These are phyloP conservation scores for Lathyrus tuberosus DNA, from an alignment of 306 rosid species.

Conservation along the genomic window DNA sequence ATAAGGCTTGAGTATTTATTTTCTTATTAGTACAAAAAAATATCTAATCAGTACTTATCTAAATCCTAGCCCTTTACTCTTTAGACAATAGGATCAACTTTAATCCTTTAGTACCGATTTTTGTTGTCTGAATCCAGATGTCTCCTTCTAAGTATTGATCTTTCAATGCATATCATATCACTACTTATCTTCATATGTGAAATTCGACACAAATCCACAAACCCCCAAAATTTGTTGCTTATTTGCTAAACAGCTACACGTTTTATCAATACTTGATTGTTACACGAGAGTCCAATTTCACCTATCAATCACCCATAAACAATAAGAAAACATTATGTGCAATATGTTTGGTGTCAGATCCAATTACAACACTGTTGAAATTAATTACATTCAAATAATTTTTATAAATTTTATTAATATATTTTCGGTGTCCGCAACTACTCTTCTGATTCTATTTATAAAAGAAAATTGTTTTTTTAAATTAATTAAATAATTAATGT, in stretches of 20 bases:
- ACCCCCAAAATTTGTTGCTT: background rate
- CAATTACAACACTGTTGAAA: no score
- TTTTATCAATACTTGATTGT: background rate
- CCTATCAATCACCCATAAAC: conserved; percentile 40
- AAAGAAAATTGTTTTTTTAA: no score
- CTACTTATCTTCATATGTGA: conserved; percentile 27
- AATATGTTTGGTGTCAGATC: no score
- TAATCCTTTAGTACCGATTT: background rate
- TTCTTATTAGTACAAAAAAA: background rate
- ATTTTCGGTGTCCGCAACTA: no score
- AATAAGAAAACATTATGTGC: background rate
- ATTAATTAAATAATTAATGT: no score
- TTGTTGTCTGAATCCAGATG: background rate
- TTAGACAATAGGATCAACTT: background rate
- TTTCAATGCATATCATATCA: background rate
- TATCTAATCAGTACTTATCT: background rate
- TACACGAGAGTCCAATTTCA: conserved; percentile 20
- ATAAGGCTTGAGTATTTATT: background rate
- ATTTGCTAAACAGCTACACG: background rate
- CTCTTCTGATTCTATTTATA: no score
- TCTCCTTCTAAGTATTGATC: background rate
- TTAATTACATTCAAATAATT: no score
- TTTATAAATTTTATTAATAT: no score
- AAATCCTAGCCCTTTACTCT: background rate
- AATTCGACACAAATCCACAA: conserved; percentile 39